Base-by-base conservation (phyloP, 345 rosid species). In the Salix udensis region DNA sequence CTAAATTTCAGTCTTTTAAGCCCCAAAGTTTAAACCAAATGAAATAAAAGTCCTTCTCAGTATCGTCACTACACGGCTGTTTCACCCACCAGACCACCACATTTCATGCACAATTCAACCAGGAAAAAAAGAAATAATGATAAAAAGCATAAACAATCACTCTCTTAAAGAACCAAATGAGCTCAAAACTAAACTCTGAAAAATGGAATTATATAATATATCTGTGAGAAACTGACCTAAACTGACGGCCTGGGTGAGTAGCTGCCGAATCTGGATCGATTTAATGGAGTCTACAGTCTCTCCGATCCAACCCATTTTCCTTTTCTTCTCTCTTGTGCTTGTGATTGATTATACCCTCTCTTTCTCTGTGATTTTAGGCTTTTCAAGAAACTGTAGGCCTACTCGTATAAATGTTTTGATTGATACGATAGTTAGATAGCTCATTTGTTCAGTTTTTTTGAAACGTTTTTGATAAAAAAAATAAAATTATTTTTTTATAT, bases 261-360 rank as follows among this genome's bases (percentile, higher is more conserved):
- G 86, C 85, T 93, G 98, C 31, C 98, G 97, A 86, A 89, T 88
- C 89, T 91, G 90, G 61, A 91, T 85, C 16, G 94, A 88, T 84
- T 87, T 91, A 46, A 95, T 83, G 30, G 98, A 95, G 76, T 89
- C 94, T 0, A 90, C 71, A 74, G 89, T 87, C 36, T 93, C 97
- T 74, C 92, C 94, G 85, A 95, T 82, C 85, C 82, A 89, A 78
- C 93, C 91, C 98, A 93, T 95, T 67, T 65, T 55, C 52, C 34
- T 37, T 23, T 64, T 44, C 6, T 10, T 19, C 21, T 24, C 58
- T 28, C 23, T 39, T 68, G 62, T 55, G 28, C 18, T 50, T 50
- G 58, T 52, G 58, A 58, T 10, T 58, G 28, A 58, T 58, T 58
- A 13, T 23, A n/a, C 64, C 64, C 28, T 58, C 28, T 23, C 50